Evolutionary conservation across 352 stramenopile genomes (phyloP).

Genomic region (Pythium guiyangense): DNA sequence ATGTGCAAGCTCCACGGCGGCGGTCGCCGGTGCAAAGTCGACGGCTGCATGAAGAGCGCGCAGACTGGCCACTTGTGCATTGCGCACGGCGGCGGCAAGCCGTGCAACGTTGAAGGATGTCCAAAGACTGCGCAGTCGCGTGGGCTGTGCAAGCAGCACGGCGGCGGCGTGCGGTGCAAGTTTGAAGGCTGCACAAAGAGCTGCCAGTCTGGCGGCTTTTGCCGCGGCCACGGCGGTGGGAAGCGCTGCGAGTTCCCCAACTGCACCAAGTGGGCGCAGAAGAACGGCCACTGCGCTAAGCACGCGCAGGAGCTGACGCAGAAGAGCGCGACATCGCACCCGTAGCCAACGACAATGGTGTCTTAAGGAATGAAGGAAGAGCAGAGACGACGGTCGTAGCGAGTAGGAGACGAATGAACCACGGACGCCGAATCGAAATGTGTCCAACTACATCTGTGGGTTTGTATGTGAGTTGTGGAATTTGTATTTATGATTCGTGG

Average conservation of each 20-base stretch:
- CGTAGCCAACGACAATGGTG: constrained; percentile 12
- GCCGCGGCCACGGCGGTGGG: constrained; percentile 73
- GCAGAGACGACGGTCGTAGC: no score
- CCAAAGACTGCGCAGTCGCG: constrained; percentile 83
- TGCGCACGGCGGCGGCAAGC: constrained; percentile 78
- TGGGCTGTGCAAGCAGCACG: constrained; percentile 82
- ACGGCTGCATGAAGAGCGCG: constrained; percentile 86
- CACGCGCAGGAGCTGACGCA: constrained; percentile 80
- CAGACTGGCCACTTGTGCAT: constrained; percentile 85
- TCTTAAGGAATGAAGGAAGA: no score
- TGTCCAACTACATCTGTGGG: no score
- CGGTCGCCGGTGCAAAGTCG: constrained; percentile 77
- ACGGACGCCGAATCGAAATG: no score
- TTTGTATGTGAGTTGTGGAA: no score
- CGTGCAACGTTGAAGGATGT: constrained; percentile 80
- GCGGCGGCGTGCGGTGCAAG: constrained; percentile 80
- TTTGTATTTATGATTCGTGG: no score
- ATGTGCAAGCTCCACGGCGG: constrained; percentile 87
- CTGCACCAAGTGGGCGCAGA: constrained; percentile 86
- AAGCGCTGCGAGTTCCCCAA: constrained; percentile 83
- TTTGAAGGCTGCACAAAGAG: constrained; percentile 87
- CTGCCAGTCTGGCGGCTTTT: constrained; percentile 80
- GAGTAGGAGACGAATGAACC: no score
- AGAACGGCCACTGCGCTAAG: constrained; percentile 84
- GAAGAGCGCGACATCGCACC: constrained; percentile 23